These are phyloP conservation scores for Dactylonectria macrodidyma DNA, from an alignment of 2,329 filamentous ascomycete species.

Conservation along the genomic window DNA sequence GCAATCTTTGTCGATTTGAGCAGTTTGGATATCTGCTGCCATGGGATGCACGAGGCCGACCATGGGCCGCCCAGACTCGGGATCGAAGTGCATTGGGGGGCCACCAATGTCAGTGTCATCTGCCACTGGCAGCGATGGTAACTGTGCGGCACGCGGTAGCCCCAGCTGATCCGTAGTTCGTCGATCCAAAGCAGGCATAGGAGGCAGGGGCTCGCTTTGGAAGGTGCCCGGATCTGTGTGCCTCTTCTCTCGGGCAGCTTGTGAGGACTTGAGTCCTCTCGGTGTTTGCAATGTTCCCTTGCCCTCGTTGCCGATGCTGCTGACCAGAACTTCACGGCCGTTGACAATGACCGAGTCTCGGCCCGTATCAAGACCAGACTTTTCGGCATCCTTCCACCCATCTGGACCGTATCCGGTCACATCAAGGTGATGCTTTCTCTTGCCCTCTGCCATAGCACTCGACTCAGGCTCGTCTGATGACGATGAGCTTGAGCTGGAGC, in stretches of 20 bases:
- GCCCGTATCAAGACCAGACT: conserved; percentile 72
- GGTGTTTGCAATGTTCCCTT: conserved; percentile 68
- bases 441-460: conserved; percentile 65
- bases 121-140: conserved; percentile 77
- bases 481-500: conserved; percentile 31
- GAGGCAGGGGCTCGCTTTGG: conserved; percentile 69
- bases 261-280: conserved; percentile 52
- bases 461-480: conserved; percentile 41
- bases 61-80: conserved; percentile 63
- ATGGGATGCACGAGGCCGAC: conserved; percentile 65
- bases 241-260: conserved; percentile 48
- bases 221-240: conserved; percentile 52
- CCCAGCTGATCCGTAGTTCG: conserved; percentile 78
- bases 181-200: conserved; percentile 69
- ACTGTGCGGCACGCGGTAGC: conserved; percentile 76
- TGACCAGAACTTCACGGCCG: conserved; percentile 80
- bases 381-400: conserved; percentile 77
- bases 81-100: conserved; percentile 72
- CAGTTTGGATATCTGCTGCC: conserved; percentile 79
- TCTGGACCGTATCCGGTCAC: conserved; percentile 85
- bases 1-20: conserved; percentile 87
- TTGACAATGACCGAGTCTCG: conserved; percentile 80
- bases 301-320: conserved; percentile 74
- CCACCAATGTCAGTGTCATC: conserved; percentile 90
- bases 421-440: conserved; percentile 78